phyloP scores from a whole-genome alignment of 2,329 filamentous ascomycete genomes.

The Scopulariopsis brevicaulis region DNA sequence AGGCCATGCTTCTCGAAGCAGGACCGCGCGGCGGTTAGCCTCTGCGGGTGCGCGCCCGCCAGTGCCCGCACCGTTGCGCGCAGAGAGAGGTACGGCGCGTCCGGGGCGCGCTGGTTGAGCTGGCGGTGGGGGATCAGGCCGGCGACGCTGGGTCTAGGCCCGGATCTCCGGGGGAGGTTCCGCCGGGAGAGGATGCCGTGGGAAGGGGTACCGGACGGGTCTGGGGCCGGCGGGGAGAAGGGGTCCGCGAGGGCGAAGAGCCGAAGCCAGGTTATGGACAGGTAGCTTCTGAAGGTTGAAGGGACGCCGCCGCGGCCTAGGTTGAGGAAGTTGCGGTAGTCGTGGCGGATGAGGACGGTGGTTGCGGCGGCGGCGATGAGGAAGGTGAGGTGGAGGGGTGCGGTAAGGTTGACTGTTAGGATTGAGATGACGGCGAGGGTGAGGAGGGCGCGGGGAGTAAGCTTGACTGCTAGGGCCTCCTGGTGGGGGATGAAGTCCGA shows the following conservation, averaged over 20 bases:
- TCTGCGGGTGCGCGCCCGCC: conserved; percentile 27
- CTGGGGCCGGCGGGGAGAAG: conserved; percentile 44
- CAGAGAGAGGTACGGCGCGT: conserved; percentile 42
- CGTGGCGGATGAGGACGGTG: conserved; percentile 46
- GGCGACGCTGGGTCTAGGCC: conserved; percentile 53
- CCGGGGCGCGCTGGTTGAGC: conserved; percentile 51
- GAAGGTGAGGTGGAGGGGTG: conserved; percentile 32
- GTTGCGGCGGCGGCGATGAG: conserved; percentile 38
- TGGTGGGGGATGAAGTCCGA: conserved; percentile 15
- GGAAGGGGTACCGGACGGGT: conserved; percentile 29
- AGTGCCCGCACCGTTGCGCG: conserved; percentile 40
- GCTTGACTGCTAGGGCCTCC: conserved; percentile 38
- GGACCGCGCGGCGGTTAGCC: conserved; percentile 52
- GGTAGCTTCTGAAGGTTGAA: conserved; percentile 59
- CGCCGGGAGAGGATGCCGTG: conserved; percentile 43
- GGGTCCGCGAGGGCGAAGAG: conserved; percentile 62
- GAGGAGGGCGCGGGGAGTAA: conserved; percentile 37
- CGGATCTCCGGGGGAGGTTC: conserved; percentile 48
- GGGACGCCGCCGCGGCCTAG: conserved; percentile 76
- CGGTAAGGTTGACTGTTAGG: conserved; percentile 37
- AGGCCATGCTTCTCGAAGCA: conserved; percentile 77
- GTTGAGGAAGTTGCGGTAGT: conserved; percentile 65
- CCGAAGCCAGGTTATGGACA: conserved; percentile 61
- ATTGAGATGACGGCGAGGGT: conserved; percentile 32
- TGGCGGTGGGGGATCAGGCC: conserved; percentile 79